Percentiles rank a stretch among this genome's conserved stretches.
Conservation (phyloP, 805 yeast genomes). For the Metschnikowia borealis region DNA sequence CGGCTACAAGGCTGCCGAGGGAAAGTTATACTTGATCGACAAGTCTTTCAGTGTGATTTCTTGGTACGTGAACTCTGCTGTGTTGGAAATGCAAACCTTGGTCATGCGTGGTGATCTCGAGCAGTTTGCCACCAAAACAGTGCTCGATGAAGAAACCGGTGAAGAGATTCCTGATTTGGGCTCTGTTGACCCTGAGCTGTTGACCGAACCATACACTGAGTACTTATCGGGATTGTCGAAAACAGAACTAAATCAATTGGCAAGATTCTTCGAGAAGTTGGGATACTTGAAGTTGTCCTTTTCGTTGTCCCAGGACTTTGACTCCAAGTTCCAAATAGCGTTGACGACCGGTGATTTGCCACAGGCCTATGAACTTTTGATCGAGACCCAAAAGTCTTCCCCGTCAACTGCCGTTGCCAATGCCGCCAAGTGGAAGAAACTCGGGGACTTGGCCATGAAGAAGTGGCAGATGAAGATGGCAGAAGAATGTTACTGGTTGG, state of each 20-base stretch:
- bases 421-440: slow-evolving; percentile 71
- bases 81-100: slow-evolving; percentile 92
- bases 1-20: slow-evolving; percentile 83
- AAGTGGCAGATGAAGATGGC: slow-evolving; percentile 82
- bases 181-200: slow-evolving; percentile 49
- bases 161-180: slow-evolving; percentile 37
- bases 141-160: slow-evolving; percentile 35
- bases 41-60: slow-evolving; percentile 81
- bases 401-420: slow-evolving; percentile 43
- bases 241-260: slow-evolving; percentile 68
- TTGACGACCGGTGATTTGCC: slow-evolving; percentile 66
- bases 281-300: slow-evolving; percentile 83
- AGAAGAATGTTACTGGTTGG: slow-evolving; percentile 69
- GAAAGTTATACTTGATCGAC: slow-evolving; percentile 85
- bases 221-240: slow-evolving; percentile 58
- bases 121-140: slow-evolving; percentile 38
- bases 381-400: slow-evolving; percentile 36
- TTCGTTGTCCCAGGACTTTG: slow-evolving; percentile 77
- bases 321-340: slow-evolving; percentile 89
- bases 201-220: slow-evolving; percentile 46
- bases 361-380: slow-evolving; percentile 57
- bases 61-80: slow-evolving; percentile 77
- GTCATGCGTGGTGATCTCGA: slow-evolving; percentile 94
- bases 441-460: slow-evolving; percentile 82
- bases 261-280: slow-evolving; percentile 91